Percentiles rank a stretch among this genome's conserved stretches.
These are phyloP conservation scores for Candida sithepensis DNA, from an alignment of 805 yeast genomes.

Conservation along the genomic window DNA sequence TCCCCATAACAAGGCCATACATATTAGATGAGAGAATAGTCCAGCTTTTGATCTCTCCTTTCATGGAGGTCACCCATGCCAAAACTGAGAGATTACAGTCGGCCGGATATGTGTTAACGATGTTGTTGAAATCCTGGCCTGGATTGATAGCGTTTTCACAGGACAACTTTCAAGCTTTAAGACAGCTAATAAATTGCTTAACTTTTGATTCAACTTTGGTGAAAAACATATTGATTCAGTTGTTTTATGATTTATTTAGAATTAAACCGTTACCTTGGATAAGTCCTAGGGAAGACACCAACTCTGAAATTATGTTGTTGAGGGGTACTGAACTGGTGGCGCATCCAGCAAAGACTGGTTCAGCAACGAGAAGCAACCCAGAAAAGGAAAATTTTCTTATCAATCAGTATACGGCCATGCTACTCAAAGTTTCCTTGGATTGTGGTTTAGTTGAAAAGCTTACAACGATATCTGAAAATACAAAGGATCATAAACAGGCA, in stretches of 20 bases:
- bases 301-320: conserved; percentile 14
- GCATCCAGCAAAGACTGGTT: conserved; percentile 10
- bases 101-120: conserved; percentile 54
- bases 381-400: conserved; percentile 42
- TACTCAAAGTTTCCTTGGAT: conserved; percentile 52
- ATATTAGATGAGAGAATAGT: conserved; percentile 62
- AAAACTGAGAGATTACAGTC: conserved; percentile 53
- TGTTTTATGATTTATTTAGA: conserved; percentile 64
- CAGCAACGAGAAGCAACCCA: conserved; percentile 23
- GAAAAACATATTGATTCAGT: conserved; percentile 64
- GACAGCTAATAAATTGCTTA: conserved; percentile 58
- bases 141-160: conserved; percentile 69
- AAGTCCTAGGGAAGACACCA: conserved; percentile 11
- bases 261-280: conserved; percentile 57
- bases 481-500: conserved; percentile 42
- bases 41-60: conserved; percentile 60
- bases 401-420: conserved; percentile 64
- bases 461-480: conserved; percentile 31
- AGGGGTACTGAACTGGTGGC: conserved; percentile 19
- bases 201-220: conserved; percentile 51
- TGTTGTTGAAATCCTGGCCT: conserved; percentile 66
- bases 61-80: conserved; percentile 56
- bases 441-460: conserved; percentile 53
- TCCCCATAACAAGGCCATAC: conserved; percentile 47
- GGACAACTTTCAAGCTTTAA: conserved; percentile 51